Conservation (phyloP, 768 basidiomycete genomes). For the Suillus occidentalis region DNA sequence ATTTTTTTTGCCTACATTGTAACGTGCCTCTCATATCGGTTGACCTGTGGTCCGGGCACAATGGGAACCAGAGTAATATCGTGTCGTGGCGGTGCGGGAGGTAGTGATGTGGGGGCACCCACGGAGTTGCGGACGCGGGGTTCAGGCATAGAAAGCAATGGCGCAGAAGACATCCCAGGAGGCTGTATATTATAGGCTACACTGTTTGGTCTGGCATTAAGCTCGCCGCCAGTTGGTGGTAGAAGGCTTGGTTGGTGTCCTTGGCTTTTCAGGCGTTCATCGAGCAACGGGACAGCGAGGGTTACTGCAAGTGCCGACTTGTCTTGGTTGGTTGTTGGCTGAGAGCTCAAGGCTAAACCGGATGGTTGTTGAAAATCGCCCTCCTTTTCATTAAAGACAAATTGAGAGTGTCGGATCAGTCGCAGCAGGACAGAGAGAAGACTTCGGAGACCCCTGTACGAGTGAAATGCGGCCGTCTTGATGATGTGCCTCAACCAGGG, state of each 20-base stretch:
- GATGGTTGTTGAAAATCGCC: background rate
- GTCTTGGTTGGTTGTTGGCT: background rate
- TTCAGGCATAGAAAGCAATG: background rate
- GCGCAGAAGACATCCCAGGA: background rate
- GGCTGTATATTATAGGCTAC: background rate
- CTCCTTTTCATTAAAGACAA: background rate
- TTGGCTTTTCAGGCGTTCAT: background rate
- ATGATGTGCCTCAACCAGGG: background rate
- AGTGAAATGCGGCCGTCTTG: background rate
- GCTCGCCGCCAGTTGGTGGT: background rate
- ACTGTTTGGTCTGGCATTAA: background rate
- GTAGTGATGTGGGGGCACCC: background rate
- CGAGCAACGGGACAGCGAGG: background rate
- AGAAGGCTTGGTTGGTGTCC: background rate
- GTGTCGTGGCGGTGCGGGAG: background rate
- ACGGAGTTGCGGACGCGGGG: background rate
- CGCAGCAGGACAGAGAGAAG: background rate
- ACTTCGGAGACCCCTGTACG: background rate
- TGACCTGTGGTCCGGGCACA: background rate
- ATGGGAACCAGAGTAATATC: background rate
- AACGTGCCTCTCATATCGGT: background rate
- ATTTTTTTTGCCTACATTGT: background rate
- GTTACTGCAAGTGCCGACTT: background rate
- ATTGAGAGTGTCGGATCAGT: background rate
- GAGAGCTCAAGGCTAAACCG: background rate